Evolutionary conservation across 2,329 filamentous ascomycete genomes (phyloP).

Genomic region (Tolypocladium endophyticum): DNA sequence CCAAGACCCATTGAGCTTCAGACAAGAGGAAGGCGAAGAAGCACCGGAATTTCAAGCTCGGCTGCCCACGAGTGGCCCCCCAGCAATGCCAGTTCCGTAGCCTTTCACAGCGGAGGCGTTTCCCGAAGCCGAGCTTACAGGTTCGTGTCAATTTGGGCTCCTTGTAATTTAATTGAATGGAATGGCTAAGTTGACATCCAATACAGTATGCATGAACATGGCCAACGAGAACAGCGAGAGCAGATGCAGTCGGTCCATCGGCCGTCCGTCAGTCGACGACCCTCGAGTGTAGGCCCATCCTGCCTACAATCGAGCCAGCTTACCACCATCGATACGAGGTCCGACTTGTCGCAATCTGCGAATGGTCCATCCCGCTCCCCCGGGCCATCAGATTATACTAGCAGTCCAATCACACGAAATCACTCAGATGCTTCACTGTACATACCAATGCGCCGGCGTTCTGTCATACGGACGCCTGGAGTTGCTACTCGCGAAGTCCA

Average conservation of each 20-base stretch:
- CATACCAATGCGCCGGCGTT: slow-evolving; percentile 36
- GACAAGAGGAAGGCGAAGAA: not conserved
- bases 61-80: not conserved
- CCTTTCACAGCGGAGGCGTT: not conserved
- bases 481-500: slow-evolving; percentile 32
- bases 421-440: slow-evolving; percentile 17
- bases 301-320: not conserved
- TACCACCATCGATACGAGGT: not conserved
- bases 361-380: not conserved
- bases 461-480: slow-evolving; percentile 36
- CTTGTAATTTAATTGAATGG: not conserved
- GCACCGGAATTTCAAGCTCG: not conserved
- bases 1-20: not conserved
- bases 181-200: not conserved
- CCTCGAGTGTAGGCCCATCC: not conserved
- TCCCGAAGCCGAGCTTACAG: slow-evolving; percentile 5
- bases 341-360: not conserved
- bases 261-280: not conserved
- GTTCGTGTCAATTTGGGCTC: slow-evolving; percentile 1
- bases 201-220: not conserved
- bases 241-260: not conserved
- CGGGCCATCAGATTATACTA: not conserved
- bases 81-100: slow-evolving; percentile 3
- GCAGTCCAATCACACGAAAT: not conserved
- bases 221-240: not conserved